Evolutionary conservation across 2,329 filamentous ascomycete genomes (phyloP).

Genomic region (Colletotrichum sp.): DNA sequence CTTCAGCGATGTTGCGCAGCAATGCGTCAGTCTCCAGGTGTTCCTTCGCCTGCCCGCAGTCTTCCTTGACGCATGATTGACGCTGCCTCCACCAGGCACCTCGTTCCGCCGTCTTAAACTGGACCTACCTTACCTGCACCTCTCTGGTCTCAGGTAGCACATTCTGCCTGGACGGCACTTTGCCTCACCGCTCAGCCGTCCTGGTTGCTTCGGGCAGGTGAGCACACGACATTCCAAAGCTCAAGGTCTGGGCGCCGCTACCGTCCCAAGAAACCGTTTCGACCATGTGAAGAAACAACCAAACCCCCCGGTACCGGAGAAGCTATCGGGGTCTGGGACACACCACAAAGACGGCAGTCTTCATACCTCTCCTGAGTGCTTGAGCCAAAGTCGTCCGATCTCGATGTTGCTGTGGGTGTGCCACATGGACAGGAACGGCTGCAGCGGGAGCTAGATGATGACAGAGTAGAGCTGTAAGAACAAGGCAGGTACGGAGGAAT

Average conservation of each 20-base stretch:
- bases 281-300: not conserved
- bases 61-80: conserved; percentile 1
- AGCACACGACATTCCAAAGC: conserved; percentile 5
- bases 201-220: conserved; percentile 8
- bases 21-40: conserved; percentile 1
- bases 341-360: not conserved
- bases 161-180: not conserved
- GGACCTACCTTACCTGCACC: not conserved
- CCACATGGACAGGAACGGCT: conserved; percentile 26
- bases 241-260: not conserved
- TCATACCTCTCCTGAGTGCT: not conserved
- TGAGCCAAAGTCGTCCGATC: conserved; percentile 5
- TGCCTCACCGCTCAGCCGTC: not conserved
- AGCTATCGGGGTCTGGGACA: not conserved
- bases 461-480: not conserved
- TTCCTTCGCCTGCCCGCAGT: conserved; percentile 8
- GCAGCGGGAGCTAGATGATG: not conserved
- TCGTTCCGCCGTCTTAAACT: not conserved
- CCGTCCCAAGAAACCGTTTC: not conserved
- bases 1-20: not conserved
- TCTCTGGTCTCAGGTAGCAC: not conserved
- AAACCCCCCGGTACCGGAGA: not conserved
- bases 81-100: not conserved
- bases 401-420: not conserved
- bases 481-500: not conserved